Percentiles rank a stretch among this genome's conserved stretches.
These are phyloP conservation scores for Lenzites betulinus DNA, from an alignment of 768 basidiomycete genomes.

Conservation along the genomic window DNA sequence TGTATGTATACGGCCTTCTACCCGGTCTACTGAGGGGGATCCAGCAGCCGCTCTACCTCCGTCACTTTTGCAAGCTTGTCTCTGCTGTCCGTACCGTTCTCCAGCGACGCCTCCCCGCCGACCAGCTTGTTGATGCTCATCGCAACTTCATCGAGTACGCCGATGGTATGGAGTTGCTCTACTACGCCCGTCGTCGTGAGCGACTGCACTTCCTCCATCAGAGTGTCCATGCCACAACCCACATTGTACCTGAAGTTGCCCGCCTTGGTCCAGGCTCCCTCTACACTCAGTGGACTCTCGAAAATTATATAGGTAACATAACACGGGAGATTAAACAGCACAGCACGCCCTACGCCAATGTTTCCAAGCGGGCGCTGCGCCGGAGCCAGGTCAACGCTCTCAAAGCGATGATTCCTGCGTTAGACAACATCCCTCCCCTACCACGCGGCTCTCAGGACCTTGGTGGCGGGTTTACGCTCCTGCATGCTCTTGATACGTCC, in stretches of 20 bases:
- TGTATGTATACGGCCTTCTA: conserved; percentile 26
- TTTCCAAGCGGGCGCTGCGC: conserved; percentile 23
- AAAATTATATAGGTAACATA: conserved; percentile 29
- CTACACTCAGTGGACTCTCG: conserved; percentile 28
- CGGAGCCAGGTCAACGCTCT: conserved; percentile 29
- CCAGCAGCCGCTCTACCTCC: too few species aligned
- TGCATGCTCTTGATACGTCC: too few species aligned
- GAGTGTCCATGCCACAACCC: conserved; percentile 35
- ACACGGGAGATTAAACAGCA: conserved; percentile 31
- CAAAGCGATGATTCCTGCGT: conserved; percentile 5
- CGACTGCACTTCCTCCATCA: conserved; percentile 38
- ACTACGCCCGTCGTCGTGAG: conserved; percentile 31
- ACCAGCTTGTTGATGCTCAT: too few species aligned
- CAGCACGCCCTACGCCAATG: conserved; percentile 29
- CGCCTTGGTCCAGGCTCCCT: conserved; percentile 21
- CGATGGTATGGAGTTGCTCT: conserved; percentile 20
- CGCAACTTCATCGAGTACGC: too few species aligned
- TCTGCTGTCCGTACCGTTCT: too few species aligned
- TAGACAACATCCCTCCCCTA: too few species aligned
- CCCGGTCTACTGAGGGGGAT: conserved; percentile 22
- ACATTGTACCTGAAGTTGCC: conserved; percentile 29
- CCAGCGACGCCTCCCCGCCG: too few species aligned
- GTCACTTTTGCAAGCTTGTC: too few species aligned
- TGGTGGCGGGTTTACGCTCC: too few species aligned
- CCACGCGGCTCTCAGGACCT: too few species aligned